phyloP scores from a whole-genome alignment of 768 basidiomycete genomes.

The Leucocoprinus sp. region DNA sequence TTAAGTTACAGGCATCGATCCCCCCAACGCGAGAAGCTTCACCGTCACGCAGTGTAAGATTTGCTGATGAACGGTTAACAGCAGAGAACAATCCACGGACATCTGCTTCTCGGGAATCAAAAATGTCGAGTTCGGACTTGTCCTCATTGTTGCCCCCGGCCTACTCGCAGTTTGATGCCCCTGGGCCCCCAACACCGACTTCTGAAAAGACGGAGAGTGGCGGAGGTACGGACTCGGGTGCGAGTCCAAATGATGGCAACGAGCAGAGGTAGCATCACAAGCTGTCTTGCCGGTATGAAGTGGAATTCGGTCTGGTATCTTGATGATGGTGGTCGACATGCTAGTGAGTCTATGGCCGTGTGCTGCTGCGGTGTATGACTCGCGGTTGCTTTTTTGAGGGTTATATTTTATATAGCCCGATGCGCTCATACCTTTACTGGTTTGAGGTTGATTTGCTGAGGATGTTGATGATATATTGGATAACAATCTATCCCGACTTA shows the following conservation, averaged over 20 bases:
- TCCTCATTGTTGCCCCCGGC: background rate
- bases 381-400: too few species aligned
- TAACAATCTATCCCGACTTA: too few species aligned
- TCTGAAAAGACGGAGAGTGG: slow-evolving; percentile 5
- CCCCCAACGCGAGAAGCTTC: slow-evolving; percentile 33
- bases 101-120: too few species aligned
- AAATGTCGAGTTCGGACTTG: background rate
- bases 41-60: slow-evolving; percentile 37
- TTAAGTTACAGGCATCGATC: slow-evolving; percentile 20
- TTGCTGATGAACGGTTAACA: slow-evolving; percentile 13
- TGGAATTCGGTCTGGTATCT: background rate
- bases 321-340: slow-evolving; percentile 1
- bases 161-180: background rate
- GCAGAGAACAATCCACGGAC: too few species aligned
- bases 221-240: background rate
- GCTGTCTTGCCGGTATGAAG: background rate
- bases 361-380: too few species aligned
- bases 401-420: too few species aligned
- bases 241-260: background rate
- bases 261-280: background rate
- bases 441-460: too few species aligned
- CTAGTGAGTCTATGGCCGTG: too few species aligned
- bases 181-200: background rate
- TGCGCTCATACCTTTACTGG: too few species aligned
- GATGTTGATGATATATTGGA: too few species aligned